Evolutionary conservation across 2,329 filamentous ascomycete species (phyloP), one percentile per base, ranked within the genome.

Genomic region (Colletotrichum limetticola): DNA sequence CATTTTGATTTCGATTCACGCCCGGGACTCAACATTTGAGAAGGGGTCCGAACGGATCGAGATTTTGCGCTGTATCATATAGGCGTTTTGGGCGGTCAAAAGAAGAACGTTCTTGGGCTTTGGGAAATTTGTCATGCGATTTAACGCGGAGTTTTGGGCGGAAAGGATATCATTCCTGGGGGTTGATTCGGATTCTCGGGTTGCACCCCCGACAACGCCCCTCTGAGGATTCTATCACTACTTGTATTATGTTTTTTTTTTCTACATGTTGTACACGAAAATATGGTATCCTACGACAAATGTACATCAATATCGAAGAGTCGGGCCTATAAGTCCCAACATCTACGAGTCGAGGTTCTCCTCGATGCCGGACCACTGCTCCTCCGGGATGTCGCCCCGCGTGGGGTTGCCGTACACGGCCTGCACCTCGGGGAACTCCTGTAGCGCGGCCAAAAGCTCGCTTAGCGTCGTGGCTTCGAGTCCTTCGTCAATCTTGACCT

Each of bases 361-460:
- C 73, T 87, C 84, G 76, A 92, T 80, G 64, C 81, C 84, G 55
- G 82, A 83, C 90, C 90, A 92, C 14, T 84, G 78, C 16, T 89
- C 88, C 46, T 91, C 88, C 2, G 82, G 78, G 53, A 90, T 79
- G 9, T 78, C 79, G 26, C 90, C 90, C 76, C 85, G 85, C 24
- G 84, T 80, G 53, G 87, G 84, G 76, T 98, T 98, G 78, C 92
- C 86, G 78, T 95, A 97, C 53, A 98, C 87, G 37, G 91, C 93
- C 78, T 94, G 94, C 55, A 98, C 91, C 75, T 93, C 93, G 0
- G 89, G 83, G 68, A 93, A 88, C 62, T 96, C 93, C 71, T 91
- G 88, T 42, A 95, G 77, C 7, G 85, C 83, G 14, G 89, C 85
- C 24, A 91, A 78, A 32, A 97, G 88, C 4, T 88, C 85, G 56